Conservation (phyloP, 2,329 filamentous ascomycete species). For the Talaromyces islandicus region DNA sequence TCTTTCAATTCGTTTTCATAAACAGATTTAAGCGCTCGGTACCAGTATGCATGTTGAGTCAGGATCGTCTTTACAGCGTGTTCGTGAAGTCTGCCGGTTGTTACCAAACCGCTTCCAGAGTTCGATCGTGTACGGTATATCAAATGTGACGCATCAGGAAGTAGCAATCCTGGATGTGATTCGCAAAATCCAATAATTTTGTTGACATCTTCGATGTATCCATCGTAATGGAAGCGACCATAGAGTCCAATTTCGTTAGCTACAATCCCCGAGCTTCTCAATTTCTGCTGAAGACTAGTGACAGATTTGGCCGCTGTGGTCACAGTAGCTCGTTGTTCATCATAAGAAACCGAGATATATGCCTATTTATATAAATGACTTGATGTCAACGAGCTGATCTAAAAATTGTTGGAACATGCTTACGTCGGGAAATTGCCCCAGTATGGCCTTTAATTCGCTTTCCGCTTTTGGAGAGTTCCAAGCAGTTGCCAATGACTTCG, state of each 20-base stretch:
- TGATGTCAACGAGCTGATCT: background rate
- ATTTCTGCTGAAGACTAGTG: constrained; percentile 14
- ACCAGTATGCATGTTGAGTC: constrained; percentile 30
- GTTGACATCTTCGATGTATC: constrained; percentile 12
- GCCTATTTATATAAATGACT: constrained; percentile 15
- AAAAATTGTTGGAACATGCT: background rate
- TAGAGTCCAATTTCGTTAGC: constrained; percentile 23
- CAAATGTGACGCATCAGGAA: constrained; percentile 25
- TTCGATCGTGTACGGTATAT: constrained; percentile 20
- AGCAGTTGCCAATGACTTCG: constrained; percentile 19
- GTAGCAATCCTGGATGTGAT: constrained; percentile 21
- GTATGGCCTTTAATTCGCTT: constrained; percentile 16
- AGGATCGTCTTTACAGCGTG: constrained; percentile 29
- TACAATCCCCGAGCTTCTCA: constrained; percentile 22
- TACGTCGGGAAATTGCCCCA: constrained; percentile 16
- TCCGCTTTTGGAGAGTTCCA: constrained; percentile 2
- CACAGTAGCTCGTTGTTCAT: constrained; percentile 33
- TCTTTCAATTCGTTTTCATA: constrained; percentile 5
- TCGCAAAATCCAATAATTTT: constrained; percentile 23
- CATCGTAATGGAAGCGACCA: constrained; percentile 28
- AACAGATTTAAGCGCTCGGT: constrained; percentile 20
- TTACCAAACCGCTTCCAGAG: constrained; percentile 14
- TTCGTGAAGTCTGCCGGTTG: constrained; percentile 19
- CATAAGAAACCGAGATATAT: constrained; percentile 34
- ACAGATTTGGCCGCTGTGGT: constrained; percentile 19